phyloP scores from a whole-genome alignment of 2,329 filamentous ascomycete species.

The Alternaria brassicicola region DNA sequence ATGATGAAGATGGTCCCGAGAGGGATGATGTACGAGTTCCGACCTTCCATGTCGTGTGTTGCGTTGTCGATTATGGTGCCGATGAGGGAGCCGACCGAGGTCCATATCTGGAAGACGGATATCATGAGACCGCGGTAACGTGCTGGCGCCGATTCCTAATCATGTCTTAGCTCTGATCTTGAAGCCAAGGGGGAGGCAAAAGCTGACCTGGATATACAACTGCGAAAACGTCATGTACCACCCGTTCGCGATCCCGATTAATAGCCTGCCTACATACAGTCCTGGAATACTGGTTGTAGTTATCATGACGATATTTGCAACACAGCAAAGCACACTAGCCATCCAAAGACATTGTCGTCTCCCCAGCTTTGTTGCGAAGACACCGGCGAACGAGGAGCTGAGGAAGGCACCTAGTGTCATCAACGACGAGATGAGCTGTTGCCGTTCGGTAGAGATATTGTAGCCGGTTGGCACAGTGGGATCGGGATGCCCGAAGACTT shows the following conservation, averaged over 20 bases:
- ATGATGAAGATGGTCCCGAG: slow-evolving; percentile 62
- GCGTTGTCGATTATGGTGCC: slow-evolving; percentile 61
- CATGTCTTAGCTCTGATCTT: not conserved
- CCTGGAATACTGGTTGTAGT: slow-evolving; percentile 58
- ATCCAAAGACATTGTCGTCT: slow-evolving; percentile 54
- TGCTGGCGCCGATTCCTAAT: slow-evolving; percentile 55
- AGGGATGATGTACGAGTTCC: slow-evolving; percentile 53
- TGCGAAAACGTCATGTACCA: slow-evolving; percentile 64
- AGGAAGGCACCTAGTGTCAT: slow-evolving; percentile 56
- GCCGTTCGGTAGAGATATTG: slow-evolving; percentile 52
- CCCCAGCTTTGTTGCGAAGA: slow-evolving; percentile 47
- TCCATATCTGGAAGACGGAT: slow-evolving; percentile 57
- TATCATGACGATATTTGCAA: slow-evolving; percentile 61
- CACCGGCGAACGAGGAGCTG: slow-evolving; percentile 49
- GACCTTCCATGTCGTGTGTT: slow-evolving; percentile 32
- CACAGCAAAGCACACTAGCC: slow-evolving; percentile 57
- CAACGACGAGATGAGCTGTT: slow-evolving; percentile 54
- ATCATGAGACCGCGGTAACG: slow-evolving; percentile 59
- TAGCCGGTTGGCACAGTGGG: slow-evolving; percentile 48
- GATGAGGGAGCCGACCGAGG: slow-evolving; percentile 51
- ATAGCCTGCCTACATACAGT: slow-evolving; percentile 60
- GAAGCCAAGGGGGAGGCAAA: not conserved
- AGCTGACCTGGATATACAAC: slow-evolving; percentile 55
- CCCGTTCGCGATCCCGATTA: slow-evolving; percentile 60
- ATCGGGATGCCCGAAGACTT: slow-evolving; percentile 44